phyloP scores from a whole-genome alignment of 2,329 filamentous ascomycete genomes.

The Diaporthe humulicola region DNA sequence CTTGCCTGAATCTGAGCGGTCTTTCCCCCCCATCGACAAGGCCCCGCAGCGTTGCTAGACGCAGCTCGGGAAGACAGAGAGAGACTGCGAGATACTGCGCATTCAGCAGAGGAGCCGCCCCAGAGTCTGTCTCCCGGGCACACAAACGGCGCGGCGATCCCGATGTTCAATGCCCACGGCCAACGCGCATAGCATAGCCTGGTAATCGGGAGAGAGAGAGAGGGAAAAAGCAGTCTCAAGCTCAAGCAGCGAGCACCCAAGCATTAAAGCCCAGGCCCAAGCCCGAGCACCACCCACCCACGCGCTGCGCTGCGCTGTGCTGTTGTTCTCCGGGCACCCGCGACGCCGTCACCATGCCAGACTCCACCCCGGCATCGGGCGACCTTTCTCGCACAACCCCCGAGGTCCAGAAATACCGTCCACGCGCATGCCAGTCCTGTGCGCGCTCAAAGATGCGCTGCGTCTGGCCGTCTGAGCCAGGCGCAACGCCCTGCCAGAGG shows the following conservation, averaged over 20 bases:
- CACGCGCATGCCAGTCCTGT: slow-evolving; percentile 39
- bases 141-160: slow-evolving; percentile 22
- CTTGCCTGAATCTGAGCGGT: background rate
- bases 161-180: background rate
- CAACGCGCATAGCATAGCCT: background rate
- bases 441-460: slow-evolving; percentile 41
- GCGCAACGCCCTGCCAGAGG: slow-evolving; percentile 40
- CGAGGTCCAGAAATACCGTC: slow-evolving; percentile 42
- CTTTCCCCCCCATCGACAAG: background rate
- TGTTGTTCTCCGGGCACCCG: background rate
- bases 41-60: slow-evolving; percentile 22
- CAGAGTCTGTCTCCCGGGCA: background rate
- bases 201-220: background rate
- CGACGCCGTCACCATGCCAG: slow-evolving; percentile 36
- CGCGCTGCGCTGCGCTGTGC: background rate
- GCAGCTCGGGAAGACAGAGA: background rate
- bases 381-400: slow-evolving; percentile 39
- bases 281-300: background rate
- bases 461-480: slow-evolving; percentile 40
- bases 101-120: background rate
- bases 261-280: background rate
- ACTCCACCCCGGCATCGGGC: slow-evolving; percentile 39
- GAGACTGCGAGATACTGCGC: background rate
- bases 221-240: background rate
- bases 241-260: background rate